Evolutionary conservation across 2,329 filamentous ascomycete genomes (phyloP), one percentile per base, ranked within the genome.

Genomic region (Aspergillus sojae): DNA sequence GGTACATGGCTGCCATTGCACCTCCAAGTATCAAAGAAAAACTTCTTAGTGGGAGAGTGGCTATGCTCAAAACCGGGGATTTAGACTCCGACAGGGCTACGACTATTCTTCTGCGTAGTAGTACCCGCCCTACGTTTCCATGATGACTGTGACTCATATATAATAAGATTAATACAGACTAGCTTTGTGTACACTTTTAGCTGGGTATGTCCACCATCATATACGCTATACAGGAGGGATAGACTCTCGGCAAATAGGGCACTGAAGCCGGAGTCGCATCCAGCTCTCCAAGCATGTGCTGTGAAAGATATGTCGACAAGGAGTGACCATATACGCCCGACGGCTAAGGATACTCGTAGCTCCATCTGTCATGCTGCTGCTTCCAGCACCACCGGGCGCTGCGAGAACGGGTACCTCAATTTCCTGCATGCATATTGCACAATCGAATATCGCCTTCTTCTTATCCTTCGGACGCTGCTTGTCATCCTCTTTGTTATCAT

Each of bases 271-370:
- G 76, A 96, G 93, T 74, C 92, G 86, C 91, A 99, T 95, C 95
- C 95, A 98, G 45, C 93, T 93, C 80, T 98, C 94, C 69, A 99
- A 81, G 78, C 95, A 99, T 36, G 85, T 83, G 62, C 89, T 95
- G 75, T 99, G 95, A 76, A 99, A 99, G 56, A 98, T 93, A 80
- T 99, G 95, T 61, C 94, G 84, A 78, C 95, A 99, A 55, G 95
- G 95, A 62, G 95, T 99, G 26, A 98, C 92, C 95, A 99, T 99
- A 79, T 98, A 98, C 70, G 87, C 84, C 57, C 94, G 86, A 65
- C 94, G 84, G 36, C 91, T 91, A 69, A 98, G 83, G 61, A 97
- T 86, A 34, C 89, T 89, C 0, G 87, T 77, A 5, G 79, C 79
- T 48, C 81, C 75, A 55, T 81, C 79, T 19, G 80, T 68, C 52